Percentiles rank a stretch among this genome's conserved stretches.
Evolutionary conservation across 805 yeast genomes (phyloP).

Genomic region (Saccharomycopsis selenospora): DNA sequence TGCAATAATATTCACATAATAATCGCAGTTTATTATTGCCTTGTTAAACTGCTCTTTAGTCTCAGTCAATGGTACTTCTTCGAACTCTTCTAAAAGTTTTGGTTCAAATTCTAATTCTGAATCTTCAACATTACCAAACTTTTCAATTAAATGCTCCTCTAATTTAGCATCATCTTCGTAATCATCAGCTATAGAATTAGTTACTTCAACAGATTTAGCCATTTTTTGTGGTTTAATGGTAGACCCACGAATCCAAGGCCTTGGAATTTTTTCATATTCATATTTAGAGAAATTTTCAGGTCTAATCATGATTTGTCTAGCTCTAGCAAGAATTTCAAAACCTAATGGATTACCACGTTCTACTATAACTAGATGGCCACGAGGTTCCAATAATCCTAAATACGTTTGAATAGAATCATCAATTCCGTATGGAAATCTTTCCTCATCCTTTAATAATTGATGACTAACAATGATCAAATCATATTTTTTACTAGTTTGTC

Average conservation of each 20-base stretch:
- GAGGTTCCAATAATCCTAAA: conserved; percentile 58
- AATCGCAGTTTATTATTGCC: conserved; percentile 28
- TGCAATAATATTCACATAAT: conserved; percentile 63
- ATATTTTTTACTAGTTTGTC: conserved; percentile 41
- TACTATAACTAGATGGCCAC: conserved; percentile 69
- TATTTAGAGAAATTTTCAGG: conserved; percentile 54
- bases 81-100: conserved; percentile 28
- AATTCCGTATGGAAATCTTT: conserved; percentile 62
- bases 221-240: conserved; percentile 25
- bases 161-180: conserved; percentile 25
- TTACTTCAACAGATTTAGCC: conserved; percentile 7
- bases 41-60: conserved; percentile 6
- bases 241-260: conserved; percentile 56
- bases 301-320: conserved; percentile 83
- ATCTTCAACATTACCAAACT: conserved; percentile 37
- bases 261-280: conserved; percentile 57
- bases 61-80: conserved; percentile 10
- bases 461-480: conserved; percentile 82
- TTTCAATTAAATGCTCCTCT: conserved; percentile 30
- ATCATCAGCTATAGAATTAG: conserved; percentile 7
- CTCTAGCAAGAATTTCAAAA: conserved; percentile 81
- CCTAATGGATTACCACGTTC: conserved; percentile 91
- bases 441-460: conserved; percentile 56
- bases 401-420: conserved; percentile 59
- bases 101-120: conserved; percentile 44